Conservation (phyloP, 169 alveolate genomes). For the Plasmodium cynomolgi region DNA sequence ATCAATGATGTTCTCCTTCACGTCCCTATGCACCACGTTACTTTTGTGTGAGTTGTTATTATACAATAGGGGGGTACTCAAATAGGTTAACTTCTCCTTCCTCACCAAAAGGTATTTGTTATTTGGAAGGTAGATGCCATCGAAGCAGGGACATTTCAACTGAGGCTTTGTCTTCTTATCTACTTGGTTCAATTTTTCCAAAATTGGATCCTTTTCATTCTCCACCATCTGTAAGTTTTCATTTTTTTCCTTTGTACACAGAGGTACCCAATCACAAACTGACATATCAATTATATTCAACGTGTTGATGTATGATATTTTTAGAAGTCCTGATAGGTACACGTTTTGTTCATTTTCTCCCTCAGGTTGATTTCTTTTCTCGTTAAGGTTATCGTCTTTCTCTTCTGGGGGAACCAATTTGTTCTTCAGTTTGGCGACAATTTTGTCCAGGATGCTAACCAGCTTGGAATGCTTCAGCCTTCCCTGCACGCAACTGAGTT, state of each 20-base stretch:
- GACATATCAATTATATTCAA: slow-evolving; percentile 53
- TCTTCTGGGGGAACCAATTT: background rate
- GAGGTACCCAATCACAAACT: slow-evolving; percentile 12
- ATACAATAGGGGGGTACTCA: background rate
- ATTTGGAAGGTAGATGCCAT: slow-evolving; percentile 66
- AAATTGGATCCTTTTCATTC: background rate
- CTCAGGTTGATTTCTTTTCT: background rate
- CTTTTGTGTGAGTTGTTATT: background rate
- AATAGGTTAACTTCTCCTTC: slow-evolving; percentile 24
- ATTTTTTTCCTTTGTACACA: background rate
- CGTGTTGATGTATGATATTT: slow-evolving; percentile 53
- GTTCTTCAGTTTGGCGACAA: background rate
- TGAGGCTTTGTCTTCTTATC: background rate
- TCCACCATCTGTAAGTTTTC: background rate
- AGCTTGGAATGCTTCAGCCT: slow-evolving; percentile 38
- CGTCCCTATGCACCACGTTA: slow-evolving; percentile 43
- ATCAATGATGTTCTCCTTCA: slow-evolving; percentile 42
- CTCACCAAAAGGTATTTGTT: slow-evolving; percentile 16
- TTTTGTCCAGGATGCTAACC: slow-evolving; percentile 13
- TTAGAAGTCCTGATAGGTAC: slow-evolving; percentile 51
- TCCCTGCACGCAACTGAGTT: slow-evolving; percentile 20
- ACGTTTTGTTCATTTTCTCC: background rate
- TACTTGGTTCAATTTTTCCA: background rate
- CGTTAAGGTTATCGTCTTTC: background rate
- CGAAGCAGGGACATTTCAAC: slow-evolving; percentile 45